Percentiles rank a stretch among this genome's conserved stretches.
These are phyloP conservation scores for Penicillium fuscoglaucum DNA, from an alignment of 2,329 filamentous ascomycete species.

Conservation along the genomic window DNA sequence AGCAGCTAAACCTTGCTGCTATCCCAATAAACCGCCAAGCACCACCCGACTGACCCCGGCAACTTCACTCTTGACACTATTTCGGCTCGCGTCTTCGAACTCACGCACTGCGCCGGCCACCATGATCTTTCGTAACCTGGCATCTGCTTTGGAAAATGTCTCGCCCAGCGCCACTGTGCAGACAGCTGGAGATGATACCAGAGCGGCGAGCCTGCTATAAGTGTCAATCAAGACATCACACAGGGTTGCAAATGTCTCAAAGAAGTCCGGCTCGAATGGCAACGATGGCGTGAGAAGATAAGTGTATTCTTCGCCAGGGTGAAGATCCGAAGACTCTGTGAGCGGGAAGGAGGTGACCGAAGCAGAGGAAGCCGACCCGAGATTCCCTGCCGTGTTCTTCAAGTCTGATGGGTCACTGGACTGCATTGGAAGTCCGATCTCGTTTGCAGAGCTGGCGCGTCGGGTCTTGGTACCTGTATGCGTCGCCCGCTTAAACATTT, in stretches of 20 bases:
- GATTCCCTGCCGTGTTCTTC: conserved; percentile 46
- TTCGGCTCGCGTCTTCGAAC: conserved; percentile 83
- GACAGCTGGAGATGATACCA: conserved; percentile 73
- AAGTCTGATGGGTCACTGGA: conserved; percentile 50
- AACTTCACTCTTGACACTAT: conserved; percentile 75
- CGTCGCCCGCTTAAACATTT: conserved; percentile 73
- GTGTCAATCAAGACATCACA: conserved; percentile 94
- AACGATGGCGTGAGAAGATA: conserved; percentile 87
- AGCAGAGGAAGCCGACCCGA: conserved; percentile 41
- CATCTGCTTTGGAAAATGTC: conserved; percentile 85
- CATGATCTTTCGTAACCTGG: conserved; percentile 82
- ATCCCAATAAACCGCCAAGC: conserved; percentile 74
- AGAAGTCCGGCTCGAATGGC: conserved; percentile 96
- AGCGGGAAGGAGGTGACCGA: conserved; percentile 43
- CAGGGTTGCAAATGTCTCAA: conserved; percentile 91
- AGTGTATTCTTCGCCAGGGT: conserved; percentile 82
- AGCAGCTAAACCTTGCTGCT: conserved; percentile 3
- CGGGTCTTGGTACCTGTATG: conserved; percentile 59
- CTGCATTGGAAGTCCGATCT: conserved; percentile 58
- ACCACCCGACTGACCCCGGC: conserved; percentile 86
- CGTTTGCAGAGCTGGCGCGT: conserved; percentile 60
- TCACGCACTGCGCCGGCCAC: conserved; percentile 84
- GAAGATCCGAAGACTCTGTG: conserved; percentile 60
- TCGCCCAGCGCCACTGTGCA: conserved; percentile 73
- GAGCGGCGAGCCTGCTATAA: conserved; percentile 73